Base-by-base conservation (phyloP, 1,139 yeast genomes). In the Saccharomyces hybrid region DNA sequence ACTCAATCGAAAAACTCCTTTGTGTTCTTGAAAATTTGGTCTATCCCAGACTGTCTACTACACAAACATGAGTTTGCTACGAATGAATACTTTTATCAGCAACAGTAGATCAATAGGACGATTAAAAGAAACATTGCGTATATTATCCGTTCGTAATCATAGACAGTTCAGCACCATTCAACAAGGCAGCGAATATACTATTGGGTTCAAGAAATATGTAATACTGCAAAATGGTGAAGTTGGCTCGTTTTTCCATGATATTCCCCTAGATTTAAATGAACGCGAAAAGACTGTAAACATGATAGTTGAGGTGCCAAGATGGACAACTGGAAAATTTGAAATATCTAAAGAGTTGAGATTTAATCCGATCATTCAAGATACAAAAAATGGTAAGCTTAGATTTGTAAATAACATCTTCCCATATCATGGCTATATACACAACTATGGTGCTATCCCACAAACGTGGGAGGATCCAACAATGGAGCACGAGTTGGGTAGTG, bases 401-500 rank as follows among this genome's bases (percentile, higher is more conserved):
- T 86, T 84, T 66, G 95, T 91, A 53, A 84, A 95, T 73, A 93
- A 93, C 79, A 78, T 95, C 61, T 91, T 88, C 80, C 99, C 99
- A 38, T 95, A 86, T 78, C 91, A 88, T 70, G 99, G 99, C 27
- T 91, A 91, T 75, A 89, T 93, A 60, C 96, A 88, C 75, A 91
- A 91, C 75, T 91, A 91, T 71, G 98, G 99, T 60, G 97, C 98
- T n/a, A 80, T 93, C 72, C 97, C 99, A 50, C 98, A 91, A 75
- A 93, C 99, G 30, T 93, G 98, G 98, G 99, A 93, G 67, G 84
- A 82, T 64, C 84, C 85, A 41, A 59, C 61, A 57, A 66, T 69
- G 20, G 50, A 48, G 64, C 77, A 77, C 60, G 11, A 28, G 7
- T 26, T 51, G 25, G 42, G 50, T 27, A 48, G 7, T 48, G 80